Evolutionary conservation across 768 basidiomycete species (phyloP).

Genomic region (Phylloporus arenicola): DNA sequence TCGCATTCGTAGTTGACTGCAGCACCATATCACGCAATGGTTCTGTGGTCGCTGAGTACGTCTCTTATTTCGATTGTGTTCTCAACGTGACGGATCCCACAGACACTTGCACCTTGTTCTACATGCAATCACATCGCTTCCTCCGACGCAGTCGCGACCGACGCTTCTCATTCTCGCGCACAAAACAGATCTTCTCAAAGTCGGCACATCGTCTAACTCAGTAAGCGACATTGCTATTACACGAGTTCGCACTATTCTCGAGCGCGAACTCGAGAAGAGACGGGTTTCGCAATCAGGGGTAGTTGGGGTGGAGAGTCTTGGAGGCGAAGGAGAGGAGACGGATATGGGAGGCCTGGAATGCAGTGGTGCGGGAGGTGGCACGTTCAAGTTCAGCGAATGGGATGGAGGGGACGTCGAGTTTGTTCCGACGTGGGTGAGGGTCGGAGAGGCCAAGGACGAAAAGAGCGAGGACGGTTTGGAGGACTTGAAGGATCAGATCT

Average conservation of each 20-base stretch:
- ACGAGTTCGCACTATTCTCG: conserved; percentile 71
- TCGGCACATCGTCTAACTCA: conserved; percentile 30
- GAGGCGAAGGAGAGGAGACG: conserved; percentile 57
- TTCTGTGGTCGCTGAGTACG: conserved; percentile 73
- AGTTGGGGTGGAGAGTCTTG: conserved; percentile 68
- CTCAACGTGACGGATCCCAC: conserved; percentile 1
- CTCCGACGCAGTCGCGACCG: conserved; percentile 62
- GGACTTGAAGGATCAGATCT: conserved; percentile 38
- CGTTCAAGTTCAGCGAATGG: conserved; percentile 76
- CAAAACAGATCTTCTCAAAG: conserved; percentile 68
- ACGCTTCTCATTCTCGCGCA: conserved; percentile 66
- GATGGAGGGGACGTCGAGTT: conserved; percentile 78
- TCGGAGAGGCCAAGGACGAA: conserved; percentile 30
- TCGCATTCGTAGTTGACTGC: conserved; percentile 78
- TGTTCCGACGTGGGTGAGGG: conserved; percentile 49
- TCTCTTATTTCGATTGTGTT: conserved; percentile 13
- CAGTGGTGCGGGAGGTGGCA: conserved; percentile 42
- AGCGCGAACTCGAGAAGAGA: conserved; percentile 81
- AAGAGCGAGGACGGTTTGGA: conserved; percentile 34
- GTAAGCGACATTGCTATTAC: conserved; percentile 51
- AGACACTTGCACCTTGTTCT: conserved; percentile 74
- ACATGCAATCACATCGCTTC: conserved; percentile 63
- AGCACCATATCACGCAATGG: conserved; percentile 75
- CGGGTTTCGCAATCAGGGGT: conserved; percentile 57
- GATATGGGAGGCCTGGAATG: conserved; percentile 77